A percentile compares a stretch with the other conserved stretches of the same genome.
Conservation (phyloP, 2,329 filamentous ascomycete species). For the Cryphonectria carpinicola region DNA sequence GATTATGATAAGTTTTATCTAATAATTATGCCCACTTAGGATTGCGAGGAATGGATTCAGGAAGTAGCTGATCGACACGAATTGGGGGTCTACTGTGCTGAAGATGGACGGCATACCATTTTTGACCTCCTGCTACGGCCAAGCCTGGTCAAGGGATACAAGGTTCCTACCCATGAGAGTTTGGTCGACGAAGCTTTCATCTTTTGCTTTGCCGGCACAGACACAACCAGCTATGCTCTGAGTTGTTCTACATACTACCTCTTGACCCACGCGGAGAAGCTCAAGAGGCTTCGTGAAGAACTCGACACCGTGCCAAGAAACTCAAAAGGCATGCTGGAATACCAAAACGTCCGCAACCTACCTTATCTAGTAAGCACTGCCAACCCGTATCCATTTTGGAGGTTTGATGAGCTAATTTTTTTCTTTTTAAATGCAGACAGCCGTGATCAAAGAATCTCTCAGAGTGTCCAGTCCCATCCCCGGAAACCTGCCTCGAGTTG, state of each 20-base stretch:
- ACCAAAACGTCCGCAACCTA: neutral
- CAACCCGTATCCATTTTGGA: neutral
- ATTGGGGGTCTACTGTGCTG: constrained; percentile 2
- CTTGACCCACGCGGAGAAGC: neutral
- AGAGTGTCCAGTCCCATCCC: constrained; percentile 3
- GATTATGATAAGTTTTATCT: neutral
- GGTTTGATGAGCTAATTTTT: neutral
- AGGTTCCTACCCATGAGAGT: constrained; percentile 1
- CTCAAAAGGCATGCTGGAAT: neutral
- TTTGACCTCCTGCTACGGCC: constrained; percentile 13
- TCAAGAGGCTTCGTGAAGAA: constrained; percentile 7
- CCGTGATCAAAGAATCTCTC: constrained; percentile 10
- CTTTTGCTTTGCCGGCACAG: constrained; percentile 18
- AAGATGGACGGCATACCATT: constrained; percentile 9
- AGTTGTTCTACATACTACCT: constrained; percentile 16
- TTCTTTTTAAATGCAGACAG: neutral
- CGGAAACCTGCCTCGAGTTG: constrained; percentile 6
- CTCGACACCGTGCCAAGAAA: neutral
- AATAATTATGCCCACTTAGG: neutral
- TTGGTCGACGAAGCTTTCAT: constrained; percentile 9
- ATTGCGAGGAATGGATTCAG: constrained; percentile 7
- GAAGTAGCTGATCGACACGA: neutral
- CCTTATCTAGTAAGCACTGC: neutral
- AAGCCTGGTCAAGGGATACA: neutral
- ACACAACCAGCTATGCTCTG: constrained; percentile 9